Evolutionary conservation across 176 grass and related monocot species (phyloP), one percentile per base, ranked within the genome.

Genomic region (Raddia guianensis): DNA sequence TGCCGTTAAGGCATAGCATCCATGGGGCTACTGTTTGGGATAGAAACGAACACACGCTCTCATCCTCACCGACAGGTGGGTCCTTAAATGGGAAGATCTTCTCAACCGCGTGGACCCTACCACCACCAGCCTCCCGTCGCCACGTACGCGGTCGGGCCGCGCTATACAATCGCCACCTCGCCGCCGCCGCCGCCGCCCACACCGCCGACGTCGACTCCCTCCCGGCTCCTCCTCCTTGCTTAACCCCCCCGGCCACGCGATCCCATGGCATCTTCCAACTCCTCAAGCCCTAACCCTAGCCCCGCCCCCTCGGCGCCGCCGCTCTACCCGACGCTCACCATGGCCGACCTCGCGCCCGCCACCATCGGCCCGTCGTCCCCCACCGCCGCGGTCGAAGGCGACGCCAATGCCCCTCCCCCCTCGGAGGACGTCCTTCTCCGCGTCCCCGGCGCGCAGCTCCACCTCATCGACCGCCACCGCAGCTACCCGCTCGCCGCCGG

Each of bases 401-500:
- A 71, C 3, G 48, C 53, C 20, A 54, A 6, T 33, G 64, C 6
- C 21, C 79, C 85, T 0, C 35, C 84, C 10, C 79, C 87, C 3
- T 62, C 77, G 10, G 72, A 93, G 61, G 86, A 93, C 58, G 62
- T 82, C 21, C 73, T 97, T 10, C 82, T 93, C 16, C 78, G 85
- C 27, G 14, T 91, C 75, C 91, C 84, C 0, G 78, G 75, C 44
- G 70, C 86, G 19, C 80, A 87, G 73, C 82, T 97, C 78, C 94
- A 97, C 84, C 91, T 97, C 44, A 79, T 93, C 35, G 91, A 97
- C 77, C 60, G 73, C 71, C 80, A 61, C 45, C 91, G 85, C 12
- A 97, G 94, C 89, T 56, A 93, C 64, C 84, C 89, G 33, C 86
- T 97, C 8, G 86, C 91, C 46, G 84, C 91, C 21, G 94, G 94